Evolutionary conservation across 192 early-diverging fungal species (phyloP), one percentile per base, ranked within the genome.

Genomic region (Umbelopsis ramanniana): DNA sequence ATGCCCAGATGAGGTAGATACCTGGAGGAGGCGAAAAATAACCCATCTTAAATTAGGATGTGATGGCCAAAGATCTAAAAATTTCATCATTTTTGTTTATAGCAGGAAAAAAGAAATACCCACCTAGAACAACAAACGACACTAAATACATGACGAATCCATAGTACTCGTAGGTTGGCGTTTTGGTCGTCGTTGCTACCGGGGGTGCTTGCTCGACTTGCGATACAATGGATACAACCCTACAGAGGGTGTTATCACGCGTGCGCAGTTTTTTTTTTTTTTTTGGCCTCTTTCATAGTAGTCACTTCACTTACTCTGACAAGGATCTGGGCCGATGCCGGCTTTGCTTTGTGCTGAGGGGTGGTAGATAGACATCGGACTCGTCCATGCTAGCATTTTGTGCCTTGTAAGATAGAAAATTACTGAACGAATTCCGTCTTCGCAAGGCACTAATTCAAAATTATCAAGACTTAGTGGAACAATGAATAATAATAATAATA

Each of bases 141-240:
- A 88, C 85, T 19, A 96, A 82, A 67, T 96, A 96, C 40, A 94
- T 77, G 0, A 92, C 93, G 80, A 96, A 96, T 21, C 94, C 94
- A 76, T 94, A 94, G 81, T 94, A 94, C 70, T 95, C 94, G 74
- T 89, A 91, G 0, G 90, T 87, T 15, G 92, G 92, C 12, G 89
- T 93, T 52, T 90, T 91, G 46, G 86, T 86, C 3, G 77, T 79
- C 14, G 71, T 74, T 2, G 77, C 72, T 15, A 79, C 57, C 17
- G 77, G 77, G 1, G 77, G 77, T 6, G 77, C 77, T 55, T 73
- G 73, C 43, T 79, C 77, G 1, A 79, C 66, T 2, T 57, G 55
- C 22, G 68, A 33, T 45, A 66, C 38, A 15, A 74, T 67, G 29
- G 52, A 17, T 26, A 69, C 35, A 9, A 79, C 54, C 68, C 77